Evolutionary conservation across 441 rosid species (phyloP).

Genomic region (Adansonia grandidieri): DNA sequence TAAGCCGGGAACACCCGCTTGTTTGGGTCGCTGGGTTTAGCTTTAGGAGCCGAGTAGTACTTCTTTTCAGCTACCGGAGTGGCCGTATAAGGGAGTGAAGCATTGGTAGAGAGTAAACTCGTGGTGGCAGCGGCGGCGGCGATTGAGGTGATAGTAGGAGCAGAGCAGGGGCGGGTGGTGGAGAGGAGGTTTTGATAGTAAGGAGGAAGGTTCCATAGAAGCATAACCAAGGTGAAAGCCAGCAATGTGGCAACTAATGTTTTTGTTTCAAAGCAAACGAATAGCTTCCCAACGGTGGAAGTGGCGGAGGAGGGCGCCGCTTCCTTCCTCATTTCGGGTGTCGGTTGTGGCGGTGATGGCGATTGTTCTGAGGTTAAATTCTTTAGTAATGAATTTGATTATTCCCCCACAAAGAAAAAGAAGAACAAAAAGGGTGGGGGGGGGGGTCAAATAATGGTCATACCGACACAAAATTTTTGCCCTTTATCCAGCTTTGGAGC

Average conservation of each 20-base stretch:
- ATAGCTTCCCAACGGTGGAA: conserved; percentile 42
- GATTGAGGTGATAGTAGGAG: conserved; percentile 29
- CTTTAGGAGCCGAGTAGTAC: conserved; percentile 32
- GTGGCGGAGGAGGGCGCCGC: conserved; percentile 33
- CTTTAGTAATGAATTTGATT: background rate
- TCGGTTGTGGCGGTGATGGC: conserved; percentile 25
- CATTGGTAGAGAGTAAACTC: conserved; percentile 17
- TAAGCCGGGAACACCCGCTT: conserved; percentile 67
- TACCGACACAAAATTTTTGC: conserved; percentile 33
- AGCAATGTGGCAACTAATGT: conserved; percentile 63
- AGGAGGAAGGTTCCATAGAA: conserved; percentile 76
- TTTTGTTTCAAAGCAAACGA: conserved; percentile 59
- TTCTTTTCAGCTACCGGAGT: conserved; percentile 36
- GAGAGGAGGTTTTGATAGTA: conserved; percentile 68
- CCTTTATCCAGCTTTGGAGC: background rate
- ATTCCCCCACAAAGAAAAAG: background rate
- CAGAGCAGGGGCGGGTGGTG: conserved; percentile 58
- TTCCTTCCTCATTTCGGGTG: conserved; percentile 61
- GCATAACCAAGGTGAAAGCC: conserved; percentile 62
- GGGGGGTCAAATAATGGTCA: conserved; percentile 32
- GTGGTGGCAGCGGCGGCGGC: conserved; percentile 21
- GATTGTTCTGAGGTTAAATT: conserved; percentile 17
- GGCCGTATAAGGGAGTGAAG: conserved; percentile 23
- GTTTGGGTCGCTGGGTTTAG: conserved; percentile 52
- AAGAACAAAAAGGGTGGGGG: background rate